Base-by-base conservation (phyloP, 805 yeast species). In the Wickerhamiella sorbophila region DNA sequence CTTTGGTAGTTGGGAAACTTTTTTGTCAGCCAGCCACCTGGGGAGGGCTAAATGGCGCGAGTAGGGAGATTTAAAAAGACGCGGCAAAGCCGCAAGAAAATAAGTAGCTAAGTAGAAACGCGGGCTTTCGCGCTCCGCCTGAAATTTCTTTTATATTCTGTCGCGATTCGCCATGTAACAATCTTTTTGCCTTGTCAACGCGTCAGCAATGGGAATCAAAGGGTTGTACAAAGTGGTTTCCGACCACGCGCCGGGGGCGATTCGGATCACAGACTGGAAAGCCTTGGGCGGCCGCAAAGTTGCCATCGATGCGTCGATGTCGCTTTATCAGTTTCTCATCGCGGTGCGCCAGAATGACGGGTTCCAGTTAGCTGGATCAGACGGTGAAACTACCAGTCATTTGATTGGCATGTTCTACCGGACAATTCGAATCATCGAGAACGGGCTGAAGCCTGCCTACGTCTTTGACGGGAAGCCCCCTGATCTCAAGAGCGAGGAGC, bases 401-500 rank as follows among this genome's bases (percentile, higher is more conserved):
- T 60, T 91, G 44, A 86, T 87, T 80, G 99, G 99, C 2, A 82
- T 91, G 72, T 91, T 91, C 59, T 88, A 91, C 61, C 69, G 98
- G 46, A 91, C 99, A 1, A 70, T 91, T 40, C 65, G 95, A 41
- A 74, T 91, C 72, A 81, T 87, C 4, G 94, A 80, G 49, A 75
- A 82, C 54, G 95, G 96, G n/a, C 74, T 91, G 53, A 91, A 91
- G 58, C 99, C 99, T 1, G 79, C 87, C 35, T 91, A 85, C 57
- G 97, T 91, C 5, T 91, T 91, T 63, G 99, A 91, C 59, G 99
- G 99, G 19, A 86, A 83, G 54, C 98, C 99, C 4, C 99, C 99
- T 1, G 83, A 78, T 3, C 60, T 91, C 62, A 91, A 91, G 63
- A 81, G 93, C 33, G 94, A 94, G 21, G 97, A 88, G 62, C 70